Evolutionary conservation across 2,329 filamentous ascomycete species (phyloP).

Genomic region (Botrytis squamosa): DNA sequence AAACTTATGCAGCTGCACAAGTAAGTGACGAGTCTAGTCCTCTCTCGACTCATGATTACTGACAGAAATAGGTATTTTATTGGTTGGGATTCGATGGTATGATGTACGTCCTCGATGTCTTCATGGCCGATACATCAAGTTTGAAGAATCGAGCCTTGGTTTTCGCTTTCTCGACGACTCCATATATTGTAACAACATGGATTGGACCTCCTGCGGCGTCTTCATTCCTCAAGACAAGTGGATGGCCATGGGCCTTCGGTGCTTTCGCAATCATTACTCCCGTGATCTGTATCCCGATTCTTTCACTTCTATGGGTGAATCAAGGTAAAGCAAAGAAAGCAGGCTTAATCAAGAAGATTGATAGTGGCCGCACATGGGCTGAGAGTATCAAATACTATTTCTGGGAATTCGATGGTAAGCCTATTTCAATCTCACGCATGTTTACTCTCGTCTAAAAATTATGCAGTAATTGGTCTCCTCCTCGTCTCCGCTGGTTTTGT

Average conservation of each 20-base stretch:
- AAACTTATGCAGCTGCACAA: slow-evolving; percentile 56
- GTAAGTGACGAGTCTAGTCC: slow-evolving; percentile 62
- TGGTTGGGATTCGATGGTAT: slow-evolving; percentile 42
- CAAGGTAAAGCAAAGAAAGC: slow-evolving; percentile 56
- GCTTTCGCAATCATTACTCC: slow-evolving; percentile 65
- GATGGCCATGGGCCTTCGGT: slow-evolving; percentile 69
- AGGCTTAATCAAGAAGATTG: slow-evolving; percentile 47
- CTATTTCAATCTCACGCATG: not conserved
- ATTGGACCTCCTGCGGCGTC: slow-evolving; percentile 58
- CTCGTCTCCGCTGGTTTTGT: slow-evolving; percentile 60
- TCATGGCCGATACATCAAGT: slow-evolving; percentile 66
- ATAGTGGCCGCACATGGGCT: slow-evolving; percentile 46
- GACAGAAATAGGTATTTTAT: slow-evolving; percentile 32
- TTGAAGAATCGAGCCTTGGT: slow-evolving; percentile 57
- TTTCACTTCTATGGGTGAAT: slow-evolving; percentile 50
- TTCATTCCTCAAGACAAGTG: slow-evolving; percentile 52
- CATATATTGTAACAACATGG: slow-evolving; percentile 66
- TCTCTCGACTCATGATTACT: not conserved
- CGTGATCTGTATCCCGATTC: slow-evolving; percentile 60
- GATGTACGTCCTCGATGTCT: slow-evolving; percentile 60
- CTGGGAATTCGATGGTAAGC: slow-evolving; percentile 57
- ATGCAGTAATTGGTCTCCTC: slow-evolving; percentile 53
- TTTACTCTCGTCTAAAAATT: not conserved
- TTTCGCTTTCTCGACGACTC: slow-evolving; percentile 59
- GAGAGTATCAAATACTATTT: slow-evolving; percentile 54